Percentiles rank a stretch among this genome's conserved stretches.
Evolutionary conservation across 805 yeast species (phyloP).

Genomic region (Allodekkera sacchari): DNA sequence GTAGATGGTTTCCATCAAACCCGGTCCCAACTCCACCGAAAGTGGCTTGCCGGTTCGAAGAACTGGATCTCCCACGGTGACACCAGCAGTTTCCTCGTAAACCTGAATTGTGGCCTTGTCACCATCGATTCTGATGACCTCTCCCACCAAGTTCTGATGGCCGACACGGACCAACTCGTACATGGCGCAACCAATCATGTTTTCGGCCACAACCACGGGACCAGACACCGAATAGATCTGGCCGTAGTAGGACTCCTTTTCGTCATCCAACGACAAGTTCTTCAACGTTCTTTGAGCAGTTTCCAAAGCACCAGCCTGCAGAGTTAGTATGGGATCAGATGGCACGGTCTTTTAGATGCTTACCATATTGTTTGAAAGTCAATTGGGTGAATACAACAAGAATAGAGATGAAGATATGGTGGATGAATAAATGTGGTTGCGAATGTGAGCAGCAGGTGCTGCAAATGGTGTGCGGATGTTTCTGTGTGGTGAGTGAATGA

Average conservation of each 20-base stretch:
- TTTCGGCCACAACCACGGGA: constrained; percentile 95
- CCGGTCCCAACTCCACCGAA: constrained; percentile 98
- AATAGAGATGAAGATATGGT: too few species aligned
- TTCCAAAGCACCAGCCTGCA: constrained; percentile 89
- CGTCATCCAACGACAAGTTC: constrained; percentile 76
- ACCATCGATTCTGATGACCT: constrained; percentile 91
- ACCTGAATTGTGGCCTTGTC: constrained; percentile 99
- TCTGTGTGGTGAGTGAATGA: too few species aligned
- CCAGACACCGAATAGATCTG: constrained; percentile 93
- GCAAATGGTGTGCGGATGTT: too few species aligned
- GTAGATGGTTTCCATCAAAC: constrained; percentile 97
- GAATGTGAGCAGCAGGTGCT: too few species aligned
- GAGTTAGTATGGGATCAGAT: constrained; percentile 32
- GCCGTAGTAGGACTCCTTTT: constrained; percentile 74
- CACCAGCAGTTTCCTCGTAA: constrained; percentile 98
- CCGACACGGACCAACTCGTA: constrained; percentile 98
- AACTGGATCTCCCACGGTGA: constrained; percentile 98
- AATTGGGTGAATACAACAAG: too few species aligned
- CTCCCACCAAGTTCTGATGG: constrained; percentile 95
- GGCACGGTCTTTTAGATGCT: too few species aligned
- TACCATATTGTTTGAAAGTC: too few species aligned
- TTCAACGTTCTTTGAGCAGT: constrained; percentile 92
- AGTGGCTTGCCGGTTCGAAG: constrained; percentile 98
- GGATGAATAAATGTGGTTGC: too few species aligned
- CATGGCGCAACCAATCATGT: constrained; percentile 99